A percentile compares a stretch with the other conserved stretches of the same genome.
Evolutionary conservation across 2,329 filamentous ascomycete species (phyloP).

Genomic region (Trichothecium roseum): DNA sequence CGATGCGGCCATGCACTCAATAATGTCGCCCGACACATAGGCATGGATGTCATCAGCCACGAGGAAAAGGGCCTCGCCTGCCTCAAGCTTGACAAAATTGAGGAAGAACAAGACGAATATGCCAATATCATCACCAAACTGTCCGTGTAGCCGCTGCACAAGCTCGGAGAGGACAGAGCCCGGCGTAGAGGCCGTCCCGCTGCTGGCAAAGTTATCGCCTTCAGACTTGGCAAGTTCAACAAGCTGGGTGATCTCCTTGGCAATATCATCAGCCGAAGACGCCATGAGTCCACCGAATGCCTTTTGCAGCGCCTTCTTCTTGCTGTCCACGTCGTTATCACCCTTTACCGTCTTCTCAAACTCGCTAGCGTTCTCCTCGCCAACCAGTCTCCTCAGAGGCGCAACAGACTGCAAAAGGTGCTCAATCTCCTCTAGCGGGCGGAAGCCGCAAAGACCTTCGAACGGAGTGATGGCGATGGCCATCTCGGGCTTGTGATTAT

Average conservation of each 20-base stretch:
- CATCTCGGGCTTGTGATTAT: constrained; percentile 99
- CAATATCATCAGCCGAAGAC: constrained; percentile 48
- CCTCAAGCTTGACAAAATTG: constrained; percentile 79
- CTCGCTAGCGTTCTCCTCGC: constrained; percentile 47
- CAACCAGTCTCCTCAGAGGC: constrained; percentile 56
- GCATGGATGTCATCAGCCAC: constrained; percentile 67
- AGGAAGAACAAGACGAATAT: constrained; percentile 95
- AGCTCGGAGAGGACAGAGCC: constrained; percentile 67
- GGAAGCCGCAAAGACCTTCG: constrained; percentile 91
- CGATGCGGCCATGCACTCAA: constrained; percentile 68
- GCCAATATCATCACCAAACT: constrained; percentile 86
- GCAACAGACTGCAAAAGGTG: constrained; percentile 60
- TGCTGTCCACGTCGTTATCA: constrained; percentile 39
- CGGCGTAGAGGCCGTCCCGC: constrained; percentile 55
- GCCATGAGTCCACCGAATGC: constrained; percentile 77
- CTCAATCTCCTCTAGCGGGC: constrained; percentile 73
- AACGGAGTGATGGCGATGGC: constrained; percentile 95
- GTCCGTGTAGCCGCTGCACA: constrained; percentile 63
- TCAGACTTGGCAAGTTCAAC: constrained; percentile 60
- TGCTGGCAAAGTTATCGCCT: constrained; percentile 62
- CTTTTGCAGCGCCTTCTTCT: constrained; percentile 69
- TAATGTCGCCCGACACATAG: constrained; percentile 62
- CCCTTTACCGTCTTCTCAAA: constrained; percentile 41
- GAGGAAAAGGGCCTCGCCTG: constrained; percentile 60
- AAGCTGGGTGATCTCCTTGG: constrained; percentile 52